Evolutionary conservation across 208 protist genomes (phyloP).

Genomic region (Acanthamoeba rhysodes): DNA sequence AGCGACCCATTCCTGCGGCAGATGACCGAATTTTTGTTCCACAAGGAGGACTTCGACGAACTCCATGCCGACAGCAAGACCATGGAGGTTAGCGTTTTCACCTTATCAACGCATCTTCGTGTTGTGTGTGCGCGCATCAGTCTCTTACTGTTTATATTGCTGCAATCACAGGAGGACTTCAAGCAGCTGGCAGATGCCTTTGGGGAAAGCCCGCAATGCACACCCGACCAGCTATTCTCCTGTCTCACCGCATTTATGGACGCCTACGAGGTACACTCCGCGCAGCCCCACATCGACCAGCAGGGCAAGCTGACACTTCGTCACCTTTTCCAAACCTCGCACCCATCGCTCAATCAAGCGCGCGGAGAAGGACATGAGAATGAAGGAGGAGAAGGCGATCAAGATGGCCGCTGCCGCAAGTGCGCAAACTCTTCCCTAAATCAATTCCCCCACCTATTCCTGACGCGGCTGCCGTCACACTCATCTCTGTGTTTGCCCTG

Average conservation of each 20-base stretch:
- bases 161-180: slow-evolving; percentile 21
- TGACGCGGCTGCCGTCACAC: too few species aligned
- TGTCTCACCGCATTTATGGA: background rate
- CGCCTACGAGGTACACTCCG: background rate
- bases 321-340: background rate
- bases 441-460: too few species aligned
- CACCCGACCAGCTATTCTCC: slow-evolving; percentile 27
- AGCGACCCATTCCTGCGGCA: background rate
- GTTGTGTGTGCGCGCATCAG: too few species aligned
- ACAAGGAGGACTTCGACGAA: background rate
- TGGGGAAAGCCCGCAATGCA: background rate
- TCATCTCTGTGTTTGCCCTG: too few species aligned
- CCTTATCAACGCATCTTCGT: too few species aligned
- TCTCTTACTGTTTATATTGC: too few species aligned
- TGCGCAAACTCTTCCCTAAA: background rate
- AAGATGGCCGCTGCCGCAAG: background rate
- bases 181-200: background rate
- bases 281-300: too few species aligned
- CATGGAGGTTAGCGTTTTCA: background rate
- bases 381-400: background rate
- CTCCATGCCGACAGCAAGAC: slow-evolving; percentile 22
- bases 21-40: slow-evolving; percentile 23
- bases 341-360: background rate
- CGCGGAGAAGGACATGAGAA: background rate
- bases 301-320: background rate